Conservation (phyloP, 768 basidiomycete genomes). For the Collybiopsis luxurians region DNA sequence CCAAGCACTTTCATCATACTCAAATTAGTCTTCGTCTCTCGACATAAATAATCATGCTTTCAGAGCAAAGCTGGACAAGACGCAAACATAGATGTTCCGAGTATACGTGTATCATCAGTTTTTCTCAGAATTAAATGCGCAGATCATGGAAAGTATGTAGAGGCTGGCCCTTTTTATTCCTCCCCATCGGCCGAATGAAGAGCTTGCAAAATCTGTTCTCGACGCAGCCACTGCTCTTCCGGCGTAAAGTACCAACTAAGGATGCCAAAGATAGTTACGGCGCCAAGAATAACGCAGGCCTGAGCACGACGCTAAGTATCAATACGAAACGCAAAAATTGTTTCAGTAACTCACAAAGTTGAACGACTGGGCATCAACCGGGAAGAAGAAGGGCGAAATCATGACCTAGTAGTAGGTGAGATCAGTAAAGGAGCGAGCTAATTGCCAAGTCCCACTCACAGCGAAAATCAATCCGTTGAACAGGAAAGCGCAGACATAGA, state of each 20-base stretch:
- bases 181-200: slow-evolving; percentile 21
- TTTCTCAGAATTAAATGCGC: too few relatives aligned
- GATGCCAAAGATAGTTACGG: slow-evolving; percentile 75
- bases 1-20: too few relatives aligned
- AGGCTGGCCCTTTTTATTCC: not conserved
- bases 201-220: slow-evolving; percentile 55
- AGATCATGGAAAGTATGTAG: too few relatives aligned
- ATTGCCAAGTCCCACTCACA: slow-evolving; percentile 41
- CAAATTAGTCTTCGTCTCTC: too few relatives aligned
- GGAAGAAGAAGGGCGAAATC: slow-evolving; percentile 87
- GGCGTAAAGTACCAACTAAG: slow-evolving; percentile 79
- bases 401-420: slow-evolving; percentile 49
- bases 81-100: too few relatives aligned
- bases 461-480: slow-evolving; percentile 78
- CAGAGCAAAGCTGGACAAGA: too few relatives aligned
- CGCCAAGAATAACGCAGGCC: slow-evolving; percentile 78
- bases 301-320: slow-evolving; percentile 20
- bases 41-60: too few relatives aligned
- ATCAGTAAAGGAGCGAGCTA: slow-evolving; percentile 1
- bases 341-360: slow-evolving; percentile 66
- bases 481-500: slow-evolving; percentile 63
- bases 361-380: slow-evolving; percentile 71
- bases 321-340: not conserved
- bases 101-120: too few relatives aligned
- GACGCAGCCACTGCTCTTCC: slow-evolving; percentile 75